Conservation (phyloP, 2,329 filamentous ascomycete genomes). For the Drechmeria coniospora region DNA sequence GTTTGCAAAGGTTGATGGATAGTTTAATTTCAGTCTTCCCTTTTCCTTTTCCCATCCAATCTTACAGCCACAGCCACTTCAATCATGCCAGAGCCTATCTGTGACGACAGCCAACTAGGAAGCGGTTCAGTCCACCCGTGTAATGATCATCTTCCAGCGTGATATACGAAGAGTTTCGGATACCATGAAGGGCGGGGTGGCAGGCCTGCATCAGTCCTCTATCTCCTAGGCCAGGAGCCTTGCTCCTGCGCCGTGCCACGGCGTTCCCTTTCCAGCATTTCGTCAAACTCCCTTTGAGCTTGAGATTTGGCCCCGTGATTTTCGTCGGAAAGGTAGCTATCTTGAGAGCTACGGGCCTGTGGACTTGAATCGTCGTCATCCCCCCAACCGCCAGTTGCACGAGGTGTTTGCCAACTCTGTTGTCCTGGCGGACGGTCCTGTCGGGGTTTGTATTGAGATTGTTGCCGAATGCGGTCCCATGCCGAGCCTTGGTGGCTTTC, state of each 20-base stretch:
- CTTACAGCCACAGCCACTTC: no score
- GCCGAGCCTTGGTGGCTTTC: slow-evolving; percentile 16
- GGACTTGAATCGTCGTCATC: slow-evolving; percentile 12
- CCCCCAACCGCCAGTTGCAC: slow-evolving; percentile 5
- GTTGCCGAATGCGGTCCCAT: slow-evolving; percentile 30
- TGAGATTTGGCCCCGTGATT: slow-evolving; percentile 23
- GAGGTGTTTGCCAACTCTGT: slow-evolving; percentile 7
- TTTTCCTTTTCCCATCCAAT: no score
- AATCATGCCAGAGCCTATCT: no score
- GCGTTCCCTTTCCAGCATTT: slow-evolving; percentile 29
- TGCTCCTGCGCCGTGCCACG: slow-evolving; percentile 13
- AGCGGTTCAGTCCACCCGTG: no score
- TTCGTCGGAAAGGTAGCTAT: slow-evolving; percentile 22
- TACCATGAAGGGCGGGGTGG: no score
- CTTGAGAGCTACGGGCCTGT: slow-evolving; percentile 6
- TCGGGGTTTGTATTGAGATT: slow-evolving; percentile 14
- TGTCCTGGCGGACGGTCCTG: slow-evolving; percentile 8
- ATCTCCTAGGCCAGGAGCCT: slow-evolving; percentile 11
- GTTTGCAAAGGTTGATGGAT: no score
- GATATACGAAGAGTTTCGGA: no score
- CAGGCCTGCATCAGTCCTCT: slow-evolving; percentile 1
- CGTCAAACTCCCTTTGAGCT: slow-evolving; percentile 36
- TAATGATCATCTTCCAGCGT: no score
- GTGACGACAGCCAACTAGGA: no score
- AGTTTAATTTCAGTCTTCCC: no score